Base-by-base conservation (phyloP, 192 early-diverging fungal species). In the Podila epicladia region DNA sequence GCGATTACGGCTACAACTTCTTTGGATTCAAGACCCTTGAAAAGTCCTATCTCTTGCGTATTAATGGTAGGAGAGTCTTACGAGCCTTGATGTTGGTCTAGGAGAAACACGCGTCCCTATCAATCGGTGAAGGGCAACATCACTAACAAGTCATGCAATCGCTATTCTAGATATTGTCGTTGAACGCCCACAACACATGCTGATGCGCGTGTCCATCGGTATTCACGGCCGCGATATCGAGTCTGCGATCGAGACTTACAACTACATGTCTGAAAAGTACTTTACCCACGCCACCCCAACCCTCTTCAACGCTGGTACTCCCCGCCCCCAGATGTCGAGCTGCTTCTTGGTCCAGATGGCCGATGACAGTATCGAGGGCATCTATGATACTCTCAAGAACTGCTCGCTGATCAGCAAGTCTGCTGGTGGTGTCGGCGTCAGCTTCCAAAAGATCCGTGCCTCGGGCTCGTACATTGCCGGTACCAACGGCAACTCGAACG, bases 11-110 rank as follows among this genome's bases (percentile, higher is more conserved):
- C 76, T 97, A 97, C 90, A 96, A 96, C 84, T 99, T 93, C 89
- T 99, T 99, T 91, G 97, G 96, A 20, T 99, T 97, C 93, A 99
- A 99, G 88, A 99, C 97, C 20, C 88, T 99, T 4, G 97, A 99
- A 85, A 92, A 95, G 58, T 93, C 91, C 58, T 99, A 99, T 80
- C 88, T 99, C 38, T 82, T 98, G 63, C 89, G 91, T 57, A 92
- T 97, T 84, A 92, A 94, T 75, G 88, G 91, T 65, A 86, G 84
- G 58, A n/a, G 6, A 15, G 29, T 48, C 5, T 32, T 31, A 15
- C 9, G 32, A 13, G 37, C 20, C 29, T 60, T 0, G n/a, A 0
- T n/a, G 20, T 15, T 8, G 6, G 9, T 37, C 11, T 26, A 37
- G 50, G n/a, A 17, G 12, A 26, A 28, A 9, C 1, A 4, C 45